These are phyloP conservation scores for Candida sp. DNA, from an alignment of 1,139 yeast genomes.

Conservation along the genomic window DNA sequence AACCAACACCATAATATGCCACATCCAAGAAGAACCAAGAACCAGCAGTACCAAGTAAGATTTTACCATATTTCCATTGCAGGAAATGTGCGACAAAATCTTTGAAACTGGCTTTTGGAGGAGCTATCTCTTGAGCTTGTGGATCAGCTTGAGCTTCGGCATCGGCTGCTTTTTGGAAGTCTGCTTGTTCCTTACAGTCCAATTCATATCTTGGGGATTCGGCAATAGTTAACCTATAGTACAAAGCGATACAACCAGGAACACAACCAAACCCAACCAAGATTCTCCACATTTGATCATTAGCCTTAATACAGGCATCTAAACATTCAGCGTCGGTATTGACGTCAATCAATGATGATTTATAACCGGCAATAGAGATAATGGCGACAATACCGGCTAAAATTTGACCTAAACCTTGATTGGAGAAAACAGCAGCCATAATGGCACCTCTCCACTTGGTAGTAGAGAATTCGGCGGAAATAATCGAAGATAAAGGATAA, in stretches of 20 bases:
- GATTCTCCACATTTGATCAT: conserved; percentile 94
- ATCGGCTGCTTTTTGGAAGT: conserved; percentile 55
- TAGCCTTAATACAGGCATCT: conserved; percentile 63
- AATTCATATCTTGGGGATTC: conserved; percentile 89
- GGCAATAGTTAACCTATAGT: conserved; percentile 89
- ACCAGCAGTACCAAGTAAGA: conserved; percentile 90
- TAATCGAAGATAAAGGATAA: conserved; percentile 94
- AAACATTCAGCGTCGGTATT: conserved; percentile 55
- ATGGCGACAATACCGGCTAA: conserved; percentile 82
- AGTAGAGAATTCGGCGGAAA: conserved; percentile 84
- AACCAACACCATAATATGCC: conserved; percentile 88
- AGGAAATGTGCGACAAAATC: conserved; percentile 73
- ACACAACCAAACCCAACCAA: conserved; percentile 85
- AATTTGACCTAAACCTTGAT: conserved; percentile 91
- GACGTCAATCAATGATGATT: conserved; percentile 51
- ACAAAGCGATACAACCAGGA: conserved; percentile 79
- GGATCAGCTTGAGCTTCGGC: conserved; percentile 50
- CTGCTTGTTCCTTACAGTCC: conserved; percentile 64
- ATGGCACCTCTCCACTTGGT: conserved; percentile 97
- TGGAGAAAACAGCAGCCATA: conserved; percentile 91
- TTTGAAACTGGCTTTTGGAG: conserved; percentile 55
- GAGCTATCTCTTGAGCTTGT: conserved; percentile 41
- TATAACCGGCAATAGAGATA: conserved; percentile 70
- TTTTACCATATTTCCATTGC: conserved; percentile 87
- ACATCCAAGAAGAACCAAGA: conserved; percentile 97